phyloP scores from a whole-genome alignment of 257 asterid genomes.

The Gentiana dahurica region DNA sequence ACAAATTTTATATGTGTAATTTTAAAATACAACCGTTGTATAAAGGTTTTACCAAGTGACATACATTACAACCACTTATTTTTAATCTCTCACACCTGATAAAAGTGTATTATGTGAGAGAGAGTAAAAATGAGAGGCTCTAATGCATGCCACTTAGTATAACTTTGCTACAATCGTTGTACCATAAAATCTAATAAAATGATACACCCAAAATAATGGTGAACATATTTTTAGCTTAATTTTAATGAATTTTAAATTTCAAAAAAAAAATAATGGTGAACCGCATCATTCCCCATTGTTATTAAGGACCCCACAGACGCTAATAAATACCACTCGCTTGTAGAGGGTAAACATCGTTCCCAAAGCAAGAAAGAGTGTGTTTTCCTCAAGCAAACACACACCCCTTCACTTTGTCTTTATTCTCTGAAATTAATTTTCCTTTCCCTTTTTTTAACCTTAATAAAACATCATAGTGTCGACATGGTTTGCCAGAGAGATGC shows the following conservation, averaged over 20 bases:
- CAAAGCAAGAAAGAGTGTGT: constrained; percentile 8
- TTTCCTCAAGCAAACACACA: background rate
- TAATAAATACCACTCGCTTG: constrained; percentile 33
- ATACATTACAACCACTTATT: no score
- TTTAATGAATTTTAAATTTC: background rate
- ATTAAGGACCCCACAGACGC: constrained; percentile 27
- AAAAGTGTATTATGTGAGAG: no score
- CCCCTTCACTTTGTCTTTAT: background rate
- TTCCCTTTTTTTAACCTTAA: background rate
- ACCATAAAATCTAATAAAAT: no score
- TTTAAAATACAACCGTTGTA: no score
- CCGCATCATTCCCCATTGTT: constrained; percentile 11
- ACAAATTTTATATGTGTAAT: no score
- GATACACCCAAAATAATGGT: background rate
- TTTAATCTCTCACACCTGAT: no score
- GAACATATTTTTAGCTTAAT: background rate
- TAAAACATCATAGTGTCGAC: constrained; percentile 25
- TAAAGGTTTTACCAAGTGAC: no score
- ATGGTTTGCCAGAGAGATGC: constrained; percentile 84
- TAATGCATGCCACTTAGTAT: no score
- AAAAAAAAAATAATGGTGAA: constrained; percentile 3
- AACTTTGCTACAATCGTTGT: no score
- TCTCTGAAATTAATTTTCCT: background rate
- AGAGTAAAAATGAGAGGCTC: no score
- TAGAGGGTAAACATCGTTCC: constrained; percentile 7